Evolutionary conservation across 768 basidiomycete genomes (phyloP).

Genomic region (Panellus pusillus): DNA sequence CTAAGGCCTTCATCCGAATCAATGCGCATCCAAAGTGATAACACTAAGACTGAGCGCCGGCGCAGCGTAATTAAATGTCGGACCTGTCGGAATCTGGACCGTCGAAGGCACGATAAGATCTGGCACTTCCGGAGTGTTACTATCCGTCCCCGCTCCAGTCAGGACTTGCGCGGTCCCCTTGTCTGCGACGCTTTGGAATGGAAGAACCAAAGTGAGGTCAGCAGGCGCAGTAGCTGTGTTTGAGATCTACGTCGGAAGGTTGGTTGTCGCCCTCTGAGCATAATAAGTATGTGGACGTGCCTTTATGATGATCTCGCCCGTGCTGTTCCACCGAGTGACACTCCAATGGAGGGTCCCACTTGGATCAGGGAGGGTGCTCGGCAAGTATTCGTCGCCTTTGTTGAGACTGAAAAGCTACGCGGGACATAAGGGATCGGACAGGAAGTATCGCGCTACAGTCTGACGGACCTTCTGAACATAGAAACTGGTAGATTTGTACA

Average conservation of each 20-base stretch:
- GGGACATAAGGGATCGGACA: conserved; percentile 23
- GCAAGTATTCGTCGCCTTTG: conserved; percentile 61
- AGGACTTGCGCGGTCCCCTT: conserved; percentile 50
- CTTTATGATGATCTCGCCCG: conserved; percentile 57
- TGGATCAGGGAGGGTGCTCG: conserved; percentile 54
- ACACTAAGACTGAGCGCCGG: conserved; percentile 46
- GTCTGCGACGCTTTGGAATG: conserved; percentile 47
- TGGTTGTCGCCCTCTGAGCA: neutral
- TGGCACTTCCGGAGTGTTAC: conserved; percentile 56
- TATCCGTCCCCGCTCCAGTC: conserved; percentile 47
- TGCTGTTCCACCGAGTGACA: conserved; percentile 42
- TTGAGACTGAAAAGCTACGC: conserved; percentile 64
- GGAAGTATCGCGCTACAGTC: neutral
- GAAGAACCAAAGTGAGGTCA: conserved; percentile 51
- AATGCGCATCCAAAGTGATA: conserved; percentile 34
- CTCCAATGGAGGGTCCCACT: conserved; percentile 62
- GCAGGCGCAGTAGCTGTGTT: conserved; percentile 47
- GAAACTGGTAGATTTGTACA: conserved; percentile 63
- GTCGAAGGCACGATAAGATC: conserved; percentile 47
- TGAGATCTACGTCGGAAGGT: conserved; percentile 40
- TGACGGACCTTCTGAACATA: conserved; percentile 56
- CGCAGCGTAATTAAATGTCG: conserved; percentile 55
- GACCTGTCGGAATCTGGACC: conserved; percentile 45
- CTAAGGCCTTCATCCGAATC: neutral
- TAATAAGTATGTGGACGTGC: conserved; percentile 25